A percentile compares a stretch with the other conserved stretches of the same genome.
Conservation (phyloP, 2,329 filamentous ascomycete genomes). For the Ophiostoma ulmi region DNA sequence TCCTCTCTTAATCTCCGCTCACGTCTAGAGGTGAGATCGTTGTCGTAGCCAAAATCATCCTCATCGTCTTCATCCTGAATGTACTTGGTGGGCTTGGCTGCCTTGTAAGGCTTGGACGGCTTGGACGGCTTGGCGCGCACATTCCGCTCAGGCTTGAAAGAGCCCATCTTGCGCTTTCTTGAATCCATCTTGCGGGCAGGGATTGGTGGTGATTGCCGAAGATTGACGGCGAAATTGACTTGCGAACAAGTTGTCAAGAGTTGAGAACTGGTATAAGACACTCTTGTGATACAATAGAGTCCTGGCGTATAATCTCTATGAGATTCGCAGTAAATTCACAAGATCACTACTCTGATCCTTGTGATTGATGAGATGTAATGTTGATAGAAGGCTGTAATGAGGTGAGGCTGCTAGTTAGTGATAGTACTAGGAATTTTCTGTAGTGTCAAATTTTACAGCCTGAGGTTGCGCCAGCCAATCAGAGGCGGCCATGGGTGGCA, state of each 20-base stretch:
- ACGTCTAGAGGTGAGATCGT: constrained; percentile 12
- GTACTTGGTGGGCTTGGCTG: constrained; percentile 28
- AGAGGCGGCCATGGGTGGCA: not conserved
- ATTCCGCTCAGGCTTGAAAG: constrained; percentile 38
- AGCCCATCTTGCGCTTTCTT: constrained; percentile 40
- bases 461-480: constrained; percentile 15
- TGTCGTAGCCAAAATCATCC: constrained; percentile 15
- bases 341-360: not conserved
- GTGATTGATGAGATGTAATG: constrained; percentile 3
- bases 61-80: constrained; percentile 16
- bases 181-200: constrained; percentile 33
- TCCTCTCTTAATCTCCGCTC: constrained; percentile 25
- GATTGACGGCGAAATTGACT: not conserved
- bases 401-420: not conserved
- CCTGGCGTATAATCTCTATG: not conserved
- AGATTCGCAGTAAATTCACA: not conserved
- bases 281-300: not conserved
- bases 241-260: not conserved
- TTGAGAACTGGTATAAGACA: not conserved
- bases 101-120: not conserved
- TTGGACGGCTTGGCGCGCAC: constrained; percentile 36
- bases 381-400: not conserved
- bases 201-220: not conserved
- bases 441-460: constrained; percentile 1
- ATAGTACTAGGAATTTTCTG: not conserved